Evolutionary conservation across 345 rosid species (phyloP).

Genomic region (Aurinia saxatilis): DNA sequence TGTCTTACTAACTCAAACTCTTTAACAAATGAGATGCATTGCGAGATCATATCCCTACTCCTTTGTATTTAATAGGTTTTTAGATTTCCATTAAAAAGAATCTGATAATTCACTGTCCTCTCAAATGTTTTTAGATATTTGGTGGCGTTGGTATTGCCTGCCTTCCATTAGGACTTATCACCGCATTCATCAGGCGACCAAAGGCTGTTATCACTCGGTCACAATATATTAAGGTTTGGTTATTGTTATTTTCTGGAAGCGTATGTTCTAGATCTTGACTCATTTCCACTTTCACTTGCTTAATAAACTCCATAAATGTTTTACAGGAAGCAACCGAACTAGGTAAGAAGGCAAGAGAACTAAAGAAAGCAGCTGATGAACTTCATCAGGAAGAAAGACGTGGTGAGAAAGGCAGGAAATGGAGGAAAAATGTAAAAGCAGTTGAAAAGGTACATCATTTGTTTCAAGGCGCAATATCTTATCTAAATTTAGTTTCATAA

Average conservation of each 20-base stretch:
- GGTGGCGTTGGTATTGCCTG: conserved; percentile 99
- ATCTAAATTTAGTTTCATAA: neutral
- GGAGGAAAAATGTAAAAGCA: conserved; percentile 94
- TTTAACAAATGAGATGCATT: conserved; percentile 1
- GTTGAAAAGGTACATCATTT: conserved; percentile 73
- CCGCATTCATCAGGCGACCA: conserved; percentile 92
- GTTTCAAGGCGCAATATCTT: conserved; percentile 1
- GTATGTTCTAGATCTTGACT: neutral
- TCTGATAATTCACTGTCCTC: neutral
- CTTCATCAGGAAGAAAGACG: conserved; percentile 96
- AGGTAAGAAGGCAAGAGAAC: conserved; percentile 92
- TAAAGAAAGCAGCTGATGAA: conserved; percentile 92
- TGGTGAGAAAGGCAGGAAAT: conserved; percentile 89
- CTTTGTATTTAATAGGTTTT: neutral
- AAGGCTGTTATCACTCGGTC: conserved; percentile 98
- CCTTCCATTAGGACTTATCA: conserved; percentile 88
- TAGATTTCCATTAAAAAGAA: neutral
- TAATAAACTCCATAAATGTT: neutral
- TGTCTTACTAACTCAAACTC: neutral
- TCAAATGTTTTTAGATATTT: conserved; percentile 56
- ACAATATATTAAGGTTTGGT: conserved; percentile 87
- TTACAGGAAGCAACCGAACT: conserved; percentile 97
- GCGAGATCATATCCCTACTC: neutral
- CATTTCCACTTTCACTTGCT: neutral
- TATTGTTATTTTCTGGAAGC: neutral